Conservation (phyloP, 768 basidiomycete species). For the Naganishia vishniacii region DNA sequence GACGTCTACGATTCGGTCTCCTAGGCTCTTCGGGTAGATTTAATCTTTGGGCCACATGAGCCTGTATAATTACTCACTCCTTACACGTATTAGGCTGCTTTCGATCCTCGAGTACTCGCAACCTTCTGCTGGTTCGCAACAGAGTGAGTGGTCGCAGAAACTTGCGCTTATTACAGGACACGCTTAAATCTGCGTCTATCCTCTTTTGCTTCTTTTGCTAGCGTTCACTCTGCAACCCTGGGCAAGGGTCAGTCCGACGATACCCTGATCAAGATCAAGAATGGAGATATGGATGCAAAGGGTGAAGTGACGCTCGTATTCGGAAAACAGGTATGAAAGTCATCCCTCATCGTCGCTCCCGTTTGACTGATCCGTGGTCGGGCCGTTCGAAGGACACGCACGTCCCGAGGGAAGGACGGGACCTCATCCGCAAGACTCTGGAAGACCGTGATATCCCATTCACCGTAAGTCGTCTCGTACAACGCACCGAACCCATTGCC, state of each 20-base stretch:
- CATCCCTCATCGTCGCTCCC: not conserved
- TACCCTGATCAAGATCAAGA: conserved; percentile 64
- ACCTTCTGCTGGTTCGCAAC: conserved; percentile 94
- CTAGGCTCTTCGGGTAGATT: conserved; percentile 35
- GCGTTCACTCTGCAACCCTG: conserved; percentile 73
- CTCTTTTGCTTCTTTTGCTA: conserved; percentile 12
- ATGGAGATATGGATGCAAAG: conserved; percentile 69
- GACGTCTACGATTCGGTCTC: not conserved
- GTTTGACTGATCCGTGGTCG: not conserved
- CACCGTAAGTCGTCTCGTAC: conserved; percentile 56
- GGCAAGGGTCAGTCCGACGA: conserved; percentile 78
- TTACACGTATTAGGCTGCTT: too few species aligned
- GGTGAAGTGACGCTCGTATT: conserved; percentile 94
- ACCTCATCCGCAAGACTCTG: conserved; percentile 72
- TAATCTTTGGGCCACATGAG: too few species aligned
- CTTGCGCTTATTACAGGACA: too few species aligned
- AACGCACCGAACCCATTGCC: too few species aligned
- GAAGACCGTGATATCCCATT: conserved; percentile 70
- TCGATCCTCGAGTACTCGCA: conserved; percentile 73
- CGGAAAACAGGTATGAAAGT: conserved; percentile 69
- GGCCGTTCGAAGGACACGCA: conserved; percentile 67
- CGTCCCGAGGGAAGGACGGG: conserved; percentile 78
- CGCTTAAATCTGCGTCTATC: not conserved
- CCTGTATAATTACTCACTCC: too few species aligned
- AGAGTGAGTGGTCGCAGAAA: conserved; percentile 54